Evolutionary conservation across 164 flowering plant genomes (phyloP), one percentile per base, ranked within the genome.

Genomic region (Pachysandra terminalis): DNA sequence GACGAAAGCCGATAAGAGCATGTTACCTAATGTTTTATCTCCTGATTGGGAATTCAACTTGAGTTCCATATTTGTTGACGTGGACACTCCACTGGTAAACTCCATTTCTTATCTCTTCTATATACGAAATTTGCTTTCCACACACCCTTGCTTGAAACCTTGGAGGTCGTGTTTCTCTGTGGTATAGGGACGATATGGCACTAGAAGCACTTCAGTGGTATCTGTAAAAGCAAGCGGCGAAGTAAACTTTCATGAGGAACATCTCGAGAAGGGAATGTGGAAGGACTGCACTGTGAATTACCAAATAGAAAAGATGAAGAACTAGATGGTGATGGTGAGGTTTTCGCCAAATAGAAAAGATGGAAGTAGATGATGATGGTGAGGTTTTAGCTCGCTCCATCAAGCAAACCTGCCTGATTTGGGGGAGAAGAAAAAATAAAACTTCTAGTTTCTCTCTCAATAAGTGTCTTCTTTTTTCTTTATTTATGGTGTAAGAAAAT

Each of bases 131-230:
- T 17, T 17, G 23, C 45, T 54, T 56, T 58, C n/a, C n/a, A 24
- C 40, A 17, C 54, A 19, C 27, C 35, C n/a, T n/a, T n/a, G n/a
- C n/a, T n/a, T 61, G 22, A 37, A 62, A 58, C 22, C 9, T 56
- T 21, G 13, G 19, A 25, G 16, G 9, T 67, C 2, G 5, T 32
- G 37, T 21, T 61, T 17, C 17, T 54, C 7, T 13, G 22, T 32
- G 40, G 24, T 24, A 22, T 56, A 86, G 90, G 93, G 90, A 56
- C 79, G 79, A 8, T 86, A 88, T 79, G 90, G 93, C 28, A 86
- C 93, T 10, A 79, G 86, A 77, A 86, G 88, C 79, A 83, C 71
- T 5, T 79, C 87, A 14, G 86, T 73, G 0, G 22, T 88, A 63
- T 62, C 67, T 9, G 73, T 81, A 51, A 79, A 65, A 25, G 21